A percentile compares a stretch with the other conserved stretches of the same genome.
Evolutionary conservation across 139 green algal genomes (phyloP).

Genomic region (Chlamydomonas sphaeroides): DNA sequence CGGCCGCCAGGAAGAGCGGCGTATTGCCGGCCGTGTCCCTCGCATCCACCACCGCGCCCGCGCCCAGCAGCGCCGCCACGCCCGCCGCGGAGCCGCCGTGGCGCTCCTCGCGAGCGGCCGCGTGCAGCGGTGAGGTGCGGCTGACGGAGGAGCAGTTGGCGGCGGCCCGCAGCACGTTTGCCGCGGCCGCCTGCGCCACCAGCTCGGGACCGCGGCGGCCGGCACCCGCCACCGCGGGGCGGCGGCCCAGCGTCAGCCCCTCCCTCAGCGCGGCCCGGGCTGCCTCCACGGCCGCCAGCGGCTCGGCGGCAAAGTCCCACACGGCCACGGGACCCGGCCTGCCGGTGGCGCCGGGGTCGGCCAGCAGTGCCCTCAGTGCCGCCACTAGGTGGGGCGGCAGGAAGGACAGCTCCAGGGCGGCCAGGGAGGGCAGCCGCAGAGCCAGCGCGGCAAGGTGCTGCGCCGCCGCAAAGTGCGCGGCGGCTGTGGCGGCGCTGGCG

Average conservation of each 20-base stretch:
- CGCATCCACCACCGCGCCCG: conserved; percentile 66
- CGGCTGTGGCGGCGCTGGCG: conserved; percentile 2
- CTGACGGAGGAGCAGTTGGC: conserved; percentile 73
- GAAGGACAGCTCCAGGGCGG: conserved; percentile 76
- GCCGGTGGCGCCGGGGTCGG: neutral
- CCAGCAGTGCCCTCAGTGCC: neutral
- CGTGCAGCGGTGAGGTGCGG: conserved; percentile 77
- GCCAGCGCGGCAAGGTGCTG: conserved; percentile 24
- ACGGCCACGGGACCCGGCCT: neutral
- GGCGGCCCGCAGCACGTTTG: conserved; percentile 61
- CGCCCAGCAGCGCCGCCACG: conserved; percentile 58
- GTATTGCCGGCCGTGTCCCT: conserved; percentile 72
- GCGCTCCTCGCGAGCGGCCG: conserved; percentile 59
- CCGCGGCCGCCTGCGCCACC: conserved; percentile 1
- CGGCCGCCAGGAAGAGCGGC: conserved; percentile 74
- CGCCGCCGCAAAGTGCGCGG: conserved; percentile 32
- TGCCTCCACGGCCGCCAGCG: neutral
- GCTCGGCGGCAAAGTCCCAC: conserved; percentile 23
- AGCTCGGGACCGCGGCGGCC: conserved; percentile 49
- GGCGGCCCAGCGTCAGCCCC: too few relatives aligned
- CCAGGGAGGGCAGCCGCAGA: conserved; percentile 55
- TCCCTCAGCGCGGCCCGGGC: too few relatives aligned
- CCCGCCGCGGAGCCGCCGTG: conserved; percentile 29
- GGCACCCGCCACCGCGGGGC: too few relatives aligned
- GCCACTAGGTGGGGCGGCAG: conserved; percentile 44